Base-by-base conservation (phyloP, 768 basidiomycete species). In the Podaxis pistillaris region DNA sequence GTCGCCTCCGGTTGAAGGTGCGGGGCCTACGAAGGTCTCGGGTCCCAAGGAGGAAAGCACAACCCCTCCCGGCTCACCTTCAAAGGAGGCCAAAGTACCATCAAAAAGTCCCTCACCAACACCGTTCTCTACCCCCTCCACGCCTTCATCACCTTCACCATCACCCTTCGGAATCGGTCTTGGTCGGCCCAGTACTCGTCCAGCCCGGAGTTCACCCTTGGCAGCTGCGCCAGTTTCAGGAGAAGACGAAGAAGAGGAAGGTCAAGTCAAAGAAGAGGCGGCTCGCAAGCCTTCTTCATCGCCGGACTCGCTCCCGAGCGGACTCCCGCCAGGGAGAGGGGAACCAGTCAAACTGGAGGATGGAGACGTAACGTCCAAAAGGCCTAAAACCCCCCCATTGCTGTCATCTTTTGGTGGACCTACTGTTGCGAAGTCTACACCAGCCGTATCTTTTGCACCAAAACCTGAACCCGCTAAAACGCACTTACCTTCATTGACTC, bases 161-260 rank as follows among this genome's bases (percentile, higher is more conserved):
- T 63, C 76, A n/a, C 65, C 78, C 1, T 79, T 83, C 22, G 73
- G 78, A 2, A 70, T 87, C 36, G 80, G 81, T 24, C 70, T 82
- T 17, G 84, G 86, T 19, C 79, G 88, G 41, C 85, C 85, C 1
- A 86, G 82, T 52, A 81, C 89, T 7, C 83, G 87, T 6, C 90
- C 90, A 0, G 73, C 80, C 2, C 85, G 89, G n/a, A 93, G 91
- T 66, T 92, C 91, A 2, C 91, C 91, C 1, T 76, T 93, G 54
- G 87, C 91, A 3, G 85, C 73, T 61, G 77, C 80, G 4, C 76
- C 85, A 57, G 76, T 76, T 60, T 83, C 78, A 65, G 76, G 67
- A 4, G 74, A 74, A 11, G 81, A 82, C 15, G 83, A 83, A 8
- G 76, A 76, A 37, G 78, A 76, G 11, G 73, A 73, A 33, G 40